These are phyloP conservation scores for Jacaranda copaia DNA, from an alignment of 257 asterid genomes.

Conservation along the genomic window DNA sequence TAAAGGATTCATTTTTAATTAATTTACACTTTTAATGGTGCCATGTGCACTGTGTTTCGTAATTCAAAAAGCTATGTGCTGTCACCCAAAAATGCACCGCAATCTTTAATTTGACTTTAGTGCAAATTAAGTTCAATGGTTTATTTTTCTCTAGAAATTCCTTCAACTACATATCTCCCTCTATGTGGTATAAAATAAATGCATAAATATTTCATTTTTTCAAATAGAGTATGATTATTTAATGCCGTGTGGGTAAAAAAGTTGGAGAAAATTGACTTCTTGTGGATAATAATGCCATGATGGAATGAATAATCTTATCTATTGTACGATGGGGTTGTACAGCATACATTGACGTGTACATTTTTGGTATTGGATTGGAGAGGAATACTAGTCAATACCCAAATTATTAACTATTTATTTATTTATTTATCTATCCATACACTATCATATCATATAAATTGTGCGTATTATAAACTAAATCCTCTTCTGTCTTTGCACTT, in stretches of 20 bases:
- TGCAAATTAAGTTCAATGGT: not conserved
- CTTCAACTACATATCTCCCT: not conserved
- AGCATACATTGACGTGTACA: not conserved
- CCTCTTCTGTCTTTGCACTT: too few relatives aligned
- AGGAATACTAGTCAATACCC: too few relatives aligned
- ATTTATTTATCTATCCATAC: too few relatives aligned
- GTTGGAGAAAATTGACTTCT: constrained; percentile 12
- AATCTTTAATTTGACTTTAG: constrained; percentile 14
- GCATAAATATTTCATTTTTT: not conserved
- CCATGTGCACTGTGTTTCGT: not conserved
- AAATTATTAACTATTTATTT: too few relatives aligned
- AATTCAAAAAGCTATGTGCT: constrained; percentile 17
- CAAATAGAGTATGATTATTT: not conserved
- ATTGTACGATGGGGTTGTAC: not conserved
- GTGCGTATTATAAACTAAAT: too few relatives aligned
- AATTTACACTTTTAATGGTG: not conserved
- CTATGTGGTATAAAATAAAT: too few relatives aligned
- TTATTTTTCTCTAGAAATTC: not conserved
- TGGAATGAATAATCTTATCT: not conserved
- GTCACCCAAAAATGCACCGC: constrained; percentile 10
- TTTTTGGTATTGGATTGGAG: too few relatives aligned
- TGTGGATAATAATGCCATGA: not conserved
- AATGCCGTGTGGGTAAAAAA: constrained; percentile 21
- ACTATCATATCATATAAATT: too few relatives aligned
- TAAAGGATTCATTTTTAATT: not conserved